Conservation (phyloP, 176 grass and related monocot species). For the Cenchrus purpureus region DNA sequence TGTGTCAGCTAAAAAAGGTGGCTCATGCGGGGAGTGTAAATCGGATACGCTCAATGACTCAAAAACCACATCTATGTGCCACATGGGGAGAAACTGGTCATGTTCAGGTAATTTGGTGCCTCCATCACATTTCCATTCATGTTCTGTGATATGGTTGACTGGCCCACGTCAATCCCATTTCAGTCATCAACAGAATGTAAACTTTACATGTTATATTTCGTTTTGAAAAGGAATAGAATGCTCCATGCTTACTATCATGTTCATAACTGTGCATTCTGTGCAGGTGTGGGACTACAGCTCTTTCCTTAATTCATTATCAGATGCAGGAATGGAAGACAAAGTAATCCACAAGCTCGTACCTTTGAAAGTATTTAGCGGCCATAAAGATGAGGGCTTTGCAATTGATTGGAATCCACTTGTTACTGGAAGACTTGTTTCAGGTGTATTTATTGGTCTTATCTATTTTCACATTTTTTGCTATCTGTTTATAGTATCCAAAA, state of each 20-base stretch:
- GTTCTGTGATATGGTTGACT: not conserved
- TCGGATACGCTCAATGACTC: conserved; percentile 81
- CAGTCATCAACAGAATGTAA: too few relatives aligned
- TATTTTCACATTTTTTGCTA: conserved; percentile 14
- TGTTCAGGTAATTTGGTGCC: conserved; percentile 78
- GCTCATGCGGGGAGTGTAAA: conserved; percentile 88
- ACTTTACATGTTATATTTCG: not conserved
- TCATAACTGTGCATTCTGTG: conserved; percentile 16
- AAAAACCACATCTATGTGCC: conserved; percentile 84
- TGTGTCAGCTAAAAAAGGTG: conserved; percentile 77
- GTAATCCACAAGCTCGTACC: conserved; percentile 60
- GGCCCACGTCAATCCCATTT: too few relatives aligned
- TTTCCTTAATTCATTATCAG: conserved; percentile 76
- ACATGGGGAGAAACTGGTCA: conserved; percentile 90
- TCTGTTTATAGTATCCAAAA: not conserved
- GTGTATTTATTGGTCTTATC: conserved; percentile 46
- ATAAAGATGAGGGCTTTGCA: conserved; percentile 95
- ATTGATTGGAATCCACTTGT: conserved; percentile 89
- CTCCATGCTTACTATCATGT: not conserved
- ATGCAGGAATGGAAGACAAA: conserved; percentile 66
- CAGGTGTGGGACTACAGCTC: conserved; percentile 85
- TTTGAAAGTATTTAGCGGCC: conserved; percentile 73
- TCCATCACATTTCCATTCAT: not conserved
- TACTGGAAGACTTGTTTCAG: conserved; percentile 87
- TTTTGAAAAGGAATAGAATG: not conserved